These are phyloP conservation scores for Monosporascus ibericus DNA, from an alignment of 2,329 filamentous ascomycete genomes.

Conservation along the genomic window DNA sequence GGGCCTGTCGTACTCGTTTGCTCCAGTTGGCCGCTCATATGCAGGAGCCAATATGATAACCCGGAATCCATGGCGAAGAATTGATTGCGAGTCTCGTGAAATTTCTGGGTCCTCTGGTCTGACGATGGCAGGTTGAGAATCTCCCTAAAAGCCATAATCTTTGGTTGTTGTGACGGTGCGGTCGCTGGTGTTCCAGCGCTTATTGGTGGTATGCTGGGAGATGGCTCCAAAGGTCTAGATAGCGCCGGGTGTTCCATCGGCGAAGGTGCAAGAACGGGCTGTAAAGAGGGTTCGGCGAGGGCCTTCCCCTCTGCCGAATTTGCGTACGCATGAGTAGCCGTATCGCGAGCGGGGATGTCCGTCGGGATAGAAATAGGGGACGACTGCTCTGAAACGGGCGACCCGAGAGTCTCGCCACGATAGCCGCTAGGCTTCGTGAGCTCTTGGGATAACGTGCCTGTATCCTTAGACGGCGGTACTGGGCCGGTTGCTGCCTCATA, in stretches of 20 bases:
- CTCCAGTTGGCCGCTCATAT: constrained; percentile 42
- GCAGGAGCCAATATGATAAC: constrained; percentile 52
- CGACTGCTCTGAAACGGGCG: constrained; percentile 29
- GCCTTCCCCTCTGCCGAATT: constrained; percentile 25
- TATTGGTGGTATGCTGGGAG: constrained; percentile 6
- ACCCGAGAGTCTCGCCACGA: not conserved
- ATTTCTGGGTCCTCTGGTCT: constrained; percentile 65
- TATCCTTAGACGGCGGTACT: constrained; percentile 7
- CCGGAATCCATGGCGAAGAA: constrained; percentile 71
- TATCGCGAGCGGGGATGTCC: constrained; percentile 12
- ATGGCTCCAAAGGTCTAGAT: constrained; percentile 2
- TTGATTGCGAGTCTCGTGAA: constrained; percentile 63
- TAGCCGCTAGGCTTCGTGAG: constrained; percentile 9
- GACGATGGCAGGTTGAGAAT: constrained; percentile 65
- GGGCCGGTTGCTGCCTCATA: not conserved
- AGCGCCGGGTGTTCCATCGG: constrained; percentile 29
- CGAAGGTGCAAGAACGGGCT: constrained; percentile 16
- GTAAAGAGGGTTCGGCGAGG: constrained; percentile 28
- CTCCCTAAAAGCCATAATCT: constrained; percentile 62
- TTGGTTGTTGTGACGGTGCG: constrained; percentile 17
- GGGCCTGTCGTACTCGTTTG: constrained; percentile 30
- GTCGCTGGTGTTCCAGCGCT: constrained; percentile 10
- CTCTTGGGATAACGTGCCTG: constrained; percentile 25
- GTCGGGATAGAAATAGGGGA: constrained; percentile 38
- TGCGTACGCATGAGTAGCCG: constrained; percentile 8